Base-by-base conservation (phyloP, 495 filamentous ascomycete species). In the Xylaria intraflava region DNA sequence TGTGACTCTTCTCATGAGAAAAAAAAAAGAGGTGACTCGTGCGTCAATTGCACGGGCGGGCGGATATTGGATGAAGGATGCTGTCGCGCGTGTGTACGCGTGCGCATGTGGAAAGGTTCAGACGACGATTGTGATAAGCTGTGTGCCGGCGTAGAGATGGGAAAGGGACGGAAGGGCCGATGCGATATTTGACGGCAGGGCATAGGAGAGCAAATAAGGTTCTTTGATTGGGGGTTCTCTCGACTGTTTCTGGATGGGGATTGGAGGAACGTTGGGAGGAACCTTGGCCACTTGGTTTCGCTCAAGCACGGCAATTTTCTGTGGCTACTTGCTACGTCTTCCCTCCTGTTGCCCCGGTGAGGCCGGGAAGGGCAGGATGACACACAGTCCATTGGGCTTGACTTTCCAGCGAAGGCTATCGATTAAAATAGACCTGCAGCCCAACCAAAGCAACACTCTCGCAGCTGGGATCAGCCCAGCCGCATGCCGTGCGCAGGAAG, bases 231-330 rank as follows among this genome's bases (percentile, higher is more conserved):
- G 51, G 46, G 55, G 44, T 53, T 51, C 45, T 57, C 53, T 57
- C 56, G 44, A 45, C 49, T 7, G 41, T 20, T 19, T 63, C 60
- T 52, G 60, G 58, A 59, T 56, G 47, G 62, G 50, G 55, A 66
- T 66, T 61, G 63, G 58, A 55, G 42, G 54, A 56, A 57, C 51
- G 55, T 59, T 54, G 52, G 63, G 58, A 55, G 42, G 54, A 56
- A 57, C 51, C 56, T 59, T 54, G 52, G 58, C 64, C 64, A 64
- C 55, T 62, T 64, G 64, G 38, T 64, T 56, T 53, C 39, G 47
- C 24, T 26, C 43, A 29, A 51, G 33, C 59, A 51, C 56, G n/a
- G 31, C 36, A 62, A 51, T 49, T 49, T 51, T 23, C 45, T 42
- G 45, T 45, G 40, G 44, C 24, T 48, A 14, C 22, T 43, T n/a